Evolutionary conservation across 345 rosid genomes (phyloP).

Genomic region (Gossypium stocksii): DNA sequence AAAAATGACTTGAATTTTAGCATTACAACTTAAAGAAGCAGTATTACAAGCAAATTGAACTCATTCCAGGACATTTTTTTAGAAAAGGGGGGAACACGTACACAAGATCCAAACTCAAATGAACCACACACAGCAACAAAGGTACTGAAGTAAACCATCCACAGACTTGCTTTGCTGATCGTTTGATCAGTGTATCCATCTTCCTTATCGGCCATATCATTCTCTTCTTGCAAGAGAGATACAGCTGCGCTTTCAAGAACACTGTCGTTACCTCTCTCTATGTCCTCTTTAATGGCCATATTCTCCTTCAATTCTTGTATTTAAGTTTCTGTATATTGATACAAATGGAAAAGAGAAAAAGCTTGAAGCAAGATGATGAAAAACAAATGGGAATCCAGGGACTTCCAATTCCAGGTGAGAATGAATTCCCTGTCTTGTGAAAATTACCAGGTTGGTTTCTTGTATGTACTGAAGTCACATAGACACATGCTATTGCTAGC

Average conservation of each 20-base stretch:
- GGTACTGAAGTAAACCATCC: conserved; percentile 83
- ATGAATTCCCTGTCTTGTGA: neutral
- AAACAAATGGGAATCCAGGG: neutral
- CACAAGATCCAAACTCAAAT: conserved; percentile 77
- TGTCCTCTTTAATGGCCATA: conserved; percentile 40
- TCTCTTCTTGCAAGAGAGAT: conserved; percentile 29
- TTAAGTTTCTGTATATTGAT: conserved; percentile 1
- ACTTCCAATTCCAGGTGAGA: neutral
- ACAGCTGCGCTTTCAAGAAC: conserved; percentile 25
- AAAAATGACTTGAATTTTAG: neutral
- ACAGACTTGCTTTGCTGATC: conserved; percentile 32
- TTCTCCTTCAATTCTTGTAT: neutral
- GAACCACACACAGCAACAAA: conserved; percentile 84
- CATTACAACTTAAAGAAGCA: neutral
- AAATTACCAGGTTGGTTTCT: neutral
- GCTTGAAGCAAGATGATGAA: neutral
- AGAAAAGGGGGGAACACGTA: conserved; percentile 28
- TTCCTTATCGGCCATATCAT: conserved; percentile 25
- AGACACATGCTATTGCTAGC: neutral
- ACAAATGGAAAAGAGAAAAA: conserved; percentile 9
- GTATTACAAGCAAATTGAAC: neutral
- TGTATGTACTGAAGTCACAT: neutral
- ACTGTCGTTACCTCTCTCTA: conserved; percentile 13
- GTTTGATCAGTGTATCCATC: conserved; percentile 11
- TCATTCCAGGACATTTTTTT: too few relatives aligned